Evolutionary conservation across 2,329 filamentous ascomycete genomes (phyloP).

Genomic region (Monilinia laxa): DNA sequence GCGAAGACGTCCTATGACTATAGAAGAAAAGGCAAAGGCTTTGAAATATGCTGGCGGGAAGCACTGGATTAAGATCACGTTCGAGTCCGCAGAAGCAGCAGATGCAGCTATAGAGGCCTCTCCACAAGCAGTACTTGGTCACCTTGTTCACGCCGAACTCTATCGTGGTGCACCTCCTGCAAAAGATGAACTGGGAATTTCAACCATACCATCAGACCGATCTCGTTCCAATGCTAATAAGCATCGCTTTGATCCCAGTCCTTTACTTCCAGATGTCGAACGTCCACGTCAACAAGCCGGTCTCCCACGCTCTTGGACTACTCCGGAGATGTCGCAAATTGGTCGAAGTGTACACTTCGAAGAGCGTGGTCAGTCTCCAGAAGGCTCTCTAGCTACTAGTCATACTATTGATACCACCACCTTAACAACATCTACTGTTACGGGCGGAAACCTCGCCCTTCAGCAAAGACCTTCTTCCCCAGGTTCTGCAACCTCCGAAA

Average conservation of each 20-base stretch:
- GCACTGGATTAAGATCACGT: constrained; percentile 90
- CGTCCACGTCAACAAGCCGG: constrained; percentile 28
- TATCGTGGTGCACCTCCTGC: constrained; percentile 65
- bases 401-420: constrained; percentile 60
- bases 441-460: constrained; percentile 24
- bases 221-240: constrained; percentile 23
- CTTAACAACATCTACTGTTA: constrained; percentile 41
- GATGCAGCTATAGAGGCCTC: constrained; percentile 68
- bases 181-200: constrained; percentile 53
- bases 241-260: constrained; percentile 26
- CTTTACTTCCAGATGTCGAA: constrained; percentile 20
- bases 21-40: constrained; percentile 74
- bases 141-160: constrained; percentile 68
- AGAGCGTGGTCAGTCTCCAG: constrained; percentile 33
- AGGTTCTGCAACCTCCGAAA: constrained; percentile 33
- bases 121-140: constrained; percentile 69
- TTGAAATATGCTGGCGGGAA: constrained; percentile 79
- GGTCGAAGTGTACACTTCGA: constrained; percentile 30
- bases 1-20: constrained; percentile 62
- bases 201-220: constrained; percentile 17
- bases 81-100: constrained; percentile 70
- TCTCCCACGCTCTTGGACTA: constrained; percentile 35
- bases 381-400: constrained; percentile 43
- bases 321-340: constrained; percentile 36
- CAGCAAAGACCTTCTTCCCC: constrained; percentile 44